Conservation (phyloP, 495 filamentous ascomycete genomes). For the Aspergillus coremiiformis region DNA sequence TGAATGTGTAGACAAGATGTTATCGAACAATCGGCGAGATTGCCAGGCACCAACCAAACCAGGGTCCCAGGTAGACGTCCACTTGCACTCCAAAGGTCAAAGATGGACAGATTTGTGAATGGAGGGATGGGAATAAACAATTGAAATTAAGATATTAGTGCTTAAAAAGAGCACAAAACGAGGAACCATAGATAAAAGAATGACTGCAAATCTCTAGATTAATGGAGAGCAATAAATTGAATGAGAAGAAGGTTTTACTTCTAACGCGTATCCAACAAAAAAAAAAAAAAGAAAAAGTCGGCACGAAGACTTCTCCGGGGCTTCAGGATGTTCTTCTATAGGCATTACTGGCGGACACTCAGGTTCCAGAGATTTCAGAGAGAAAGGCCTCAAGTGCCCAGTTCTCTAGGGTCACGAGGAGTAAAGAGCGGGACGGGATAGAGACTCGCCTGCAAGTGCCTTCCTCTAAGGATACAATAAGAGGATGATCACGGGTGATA, state of each 20-base stretch:
- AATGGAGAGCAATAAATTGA: background rate
- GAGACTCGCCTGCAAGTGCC: constrained; percentile 5
- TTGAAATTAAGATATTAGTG: background rate
- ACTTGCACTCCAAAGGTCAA: background rate
- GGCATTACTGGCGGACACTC: background rate
- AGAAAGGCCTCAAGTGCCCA: background rate
- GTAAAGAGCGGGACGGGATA: constrained; percentile 1
- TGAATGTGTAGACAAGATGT: background rate
- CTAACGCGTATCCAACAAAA: background rate
- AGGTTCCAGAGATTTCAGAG: constrained; percentile 1
- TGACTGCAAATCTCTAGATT: background rate
- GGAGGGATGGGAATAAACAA: background rate
- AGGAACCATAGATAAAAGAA: background rate
- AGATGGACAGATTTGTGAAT: background rate
- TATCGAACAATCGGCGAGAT: background rate
- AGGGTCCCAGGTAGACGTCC: background rate
- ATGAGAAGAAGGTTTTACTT: background rate
- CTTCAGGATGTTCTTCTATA: background rate
- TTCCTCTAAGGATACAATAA: constrained; percentile 5
- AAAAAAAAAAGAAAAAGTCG: no score
- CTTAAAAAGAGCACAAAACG: background rate
- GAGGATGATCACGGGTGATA: constrained; percentile 13
- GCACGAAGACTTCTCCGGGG: no score
- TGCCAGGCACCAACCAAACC: background rate
- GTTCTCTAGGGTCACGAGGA: background rate